Evolutionary conservation across 2,329 filamentous ascomycete species (phyloP).

Genomic region (Nigrograna mackinnonii): DNA sequence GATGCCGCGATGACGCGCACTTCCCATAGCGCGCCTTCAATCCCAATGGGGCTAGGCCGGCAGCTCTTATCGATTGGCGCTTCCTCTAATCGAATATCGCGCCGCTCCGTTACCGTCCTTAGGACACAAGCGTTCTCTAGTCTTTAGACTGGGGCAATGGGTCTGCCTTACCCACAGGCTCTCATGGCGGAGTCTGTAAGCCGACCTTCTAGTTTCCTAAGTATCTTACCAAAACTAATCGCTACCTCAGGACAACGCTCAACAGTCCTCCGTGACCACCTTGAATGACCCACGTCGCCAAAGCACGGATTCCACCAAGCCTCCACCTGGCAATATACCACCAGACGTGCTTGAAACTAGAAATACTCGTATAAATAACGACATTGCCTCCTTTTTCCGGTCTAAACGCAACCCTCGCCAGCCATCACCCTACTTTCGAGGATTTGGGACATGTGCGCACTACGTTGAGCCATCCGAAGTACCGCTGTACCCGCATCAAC

Average conservation of each 20-base stretch:
- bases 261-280: background rate
- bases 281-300: background rate
- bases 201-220: background rate
- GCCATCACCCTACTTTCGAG: constrained; percentile 14
- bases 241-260: background rate
- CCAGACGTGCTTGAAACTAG: constrained; percentile 13
- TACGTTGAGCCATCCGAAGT: constrained; percentile 5
- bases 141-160: background rate
- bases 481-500: constrained; percentile 3
- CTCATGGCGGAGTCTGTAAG: background rate
- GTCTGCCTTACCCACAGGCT: background rate
- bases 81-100: no score
- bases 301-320: background rate
- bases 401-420: constrained; percentile 1
- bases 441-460: constrained; percentile 32
- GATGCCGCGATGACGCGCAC: constrained; percentile 3
- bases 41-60: background rate
- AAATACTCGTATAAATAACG: constrained; percentile 21
- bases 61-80: no score
- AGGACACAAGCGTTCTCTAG: background rate
- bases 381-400: constrained; percentile 18
- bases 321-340: constrained; percentile 3
- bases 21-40: background rate
- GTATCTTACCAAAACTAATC: background rate
- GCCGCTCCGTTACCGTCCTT: background rate